phyloP scores from a whole-genome alignment of 139 green algal genomes.

The Coccomyxa sp. region DNA sequence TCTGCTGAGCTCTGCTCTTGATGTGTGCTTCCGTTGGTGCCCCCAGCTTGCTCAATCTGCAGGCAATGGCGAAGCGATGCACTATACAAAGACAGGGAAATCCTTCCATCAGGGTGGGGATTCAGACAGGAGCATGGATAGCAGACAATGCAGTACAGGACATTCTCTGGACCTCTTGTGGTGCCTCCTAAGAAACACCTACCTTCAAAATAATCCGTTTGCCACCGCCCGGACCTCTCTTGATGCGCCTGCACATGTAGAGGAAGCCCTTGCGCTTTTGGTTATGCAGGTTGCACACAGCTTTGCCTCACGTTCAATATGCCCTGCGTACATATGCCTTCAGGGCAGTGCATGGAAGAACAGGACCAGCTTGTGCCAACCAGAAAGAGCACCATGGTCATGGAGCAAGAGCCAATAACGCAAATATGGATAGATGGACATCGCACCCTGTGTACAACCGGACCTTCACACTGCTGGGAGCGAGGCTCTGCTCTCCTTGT shows the following conservation, averaged over 20 bases:
- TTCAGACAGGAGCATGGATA: not conserved
- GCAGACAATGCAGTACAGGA: not conserved
- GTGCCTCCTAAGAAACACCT: not conserved
- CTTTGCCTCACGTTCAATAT: not conserved
- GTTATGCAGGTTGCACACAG: not conserved
- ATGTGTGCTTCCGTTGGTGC: not conserved
- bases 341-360: not conserved
- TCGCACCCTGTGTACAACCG: conserved; percentile 6
- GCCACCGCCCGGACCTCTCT: not conserved
- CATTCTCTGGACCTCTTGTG: not conserved
- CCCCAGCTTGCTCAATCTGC: too few relatives aligned
- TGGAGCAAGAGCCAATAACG: too few relatives aligned
- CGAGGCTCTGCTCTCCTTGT: not conserved
- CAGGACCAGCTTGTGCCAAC: not conserved
- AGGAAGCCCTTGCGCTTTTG: not conserved
- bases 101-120: not conserved
- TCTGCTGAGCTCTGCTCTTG: not conserved
- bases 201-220: conserved; percentile 16
- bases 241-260: not conserved
- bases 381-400: not conserved
- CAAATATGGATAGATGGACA: too few relatives aligned
- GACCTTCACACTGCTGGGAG: not conserved
- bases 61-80: too few relatives aligned
- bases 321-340: not conserved
- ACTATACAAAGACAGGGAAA: too few relatives aligned